A percentile compares a stretch with the other conserved stretches of the same genome.
These are phyloP conservation scores for Backusella australiensis DNA, from an alignment of 192 early-diverging fungal species.

Conservation along the genomic window DNA sequence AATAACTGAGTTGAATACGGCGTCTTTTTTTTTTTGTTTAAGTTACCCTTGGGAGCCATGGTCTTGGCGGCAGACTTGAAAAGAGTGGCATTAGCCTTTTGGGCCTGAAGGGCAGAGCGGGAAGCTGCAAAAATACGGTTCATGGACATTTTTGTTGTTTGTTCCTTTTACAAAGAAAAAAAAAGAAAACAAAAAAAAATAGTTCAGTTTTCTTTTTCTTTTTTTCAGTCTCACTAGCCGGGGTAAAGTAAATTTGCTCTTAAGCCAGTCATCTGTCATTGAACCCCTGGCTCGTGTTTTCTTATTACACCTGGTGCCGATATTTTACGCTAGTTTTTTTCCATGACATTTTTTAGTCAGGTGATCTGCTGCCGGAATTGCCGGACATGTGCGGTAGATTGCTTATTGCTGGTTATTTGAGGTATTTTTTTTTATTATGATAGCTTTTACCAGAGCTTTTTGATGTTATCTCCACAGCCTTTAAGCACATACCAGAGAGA, in stretches of 20 bases:
- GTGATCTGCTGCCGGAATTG: neutral
- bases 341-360: neutral
- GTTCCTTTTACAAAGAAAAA: neutral
- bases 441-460: too few species aligned
- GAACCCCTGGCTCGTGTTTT: neutral
- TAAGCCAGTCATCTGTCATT: neutral
- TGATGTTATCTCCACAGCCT: too few species aligned
- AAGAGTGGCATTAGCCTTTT: conserved; percentile 8
- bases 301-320: neutral
- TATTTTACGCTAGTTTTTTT: neutral
- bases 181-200: neutral
- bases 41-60: conserved; percentile 9
- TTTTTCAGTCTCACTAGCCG: neutral
- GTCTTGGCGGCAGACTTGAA: conserved; percentile 4
- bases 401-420: too few species aligned
- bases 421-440: too few species aligned
- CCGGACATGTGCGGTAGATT: too few species aligned
- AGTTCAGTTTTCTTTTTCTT: neutral
- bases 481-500: too few species aligned
- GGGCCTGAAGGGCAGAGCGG: conserved; percentile 5
- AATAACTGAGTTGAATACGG: neutral
- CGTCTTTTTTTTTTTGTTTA: neutral
- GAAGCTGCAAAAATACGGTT: conserved; percentile 12
- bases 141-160: neutral
- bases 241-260: neutral